Evolutionary conservation across 345 rosid genomes (phyloP).

Genomic region (Aquilaria sinensis): DNA sequence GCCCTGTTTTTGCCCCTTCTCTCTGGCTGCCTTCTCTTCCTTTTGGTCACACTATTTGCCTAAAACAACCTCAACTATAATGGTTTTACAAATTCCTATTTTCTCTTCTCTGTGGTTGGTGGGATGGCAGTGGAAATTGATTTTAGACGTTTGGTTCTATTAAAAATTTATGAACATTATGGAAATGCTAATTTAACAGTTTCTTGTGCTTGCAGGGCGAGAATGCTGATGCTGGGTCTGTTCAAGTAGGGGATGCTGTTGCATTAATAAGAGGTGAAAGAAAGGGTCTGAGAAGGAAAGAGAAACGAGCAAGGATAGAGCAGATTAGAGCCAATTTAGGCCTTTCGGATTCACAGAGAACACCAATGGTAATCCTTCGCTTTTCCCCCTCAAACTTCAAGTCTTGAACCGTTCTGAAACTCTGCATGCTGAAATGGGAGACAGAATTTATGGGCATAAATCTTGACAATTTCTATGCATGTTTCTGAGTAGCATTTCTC

Average conservation of each 20-base stretch:
- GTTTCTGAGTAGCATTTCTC: too few species aligned
- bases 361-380: constrained; percentile 54
- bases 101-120: neutral
- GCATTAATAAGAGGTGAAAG: constrained; percentile 85
- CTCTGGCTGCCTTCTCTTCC: neutral
- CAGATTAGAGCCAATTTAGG: constrained; percentile 94
- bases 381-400: neutral
- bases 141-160: neutral
- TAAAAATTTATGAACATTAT: neutral
- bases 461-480: too few species aligned
- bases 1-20: neutral
- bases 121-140: neutral
- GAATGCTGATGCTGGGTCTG: constrained; percentile 35
- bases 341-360: constrained; percentile 94
- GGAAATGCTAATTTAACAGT: neutral
- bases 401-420: neutral
- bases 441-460: too few species aligned
- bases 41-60: neutral
- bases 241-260: constrained; percentile 75
- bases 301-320: constrained; percentile 87
- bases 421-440: too few species aligned
- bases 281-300: constrained; percentile 74
- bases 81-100: too few species aligned
- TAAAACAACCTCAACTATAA: too few species aligned
- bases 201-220: constrained; percentile 25